Percentiles rank a stretch among this genome's conserved stretches.
These are phyloP conservation scores for Adansonia rubrostipa DNA, from an alignment of 441 rosid species.

Conservation along the genomic window DNA sequence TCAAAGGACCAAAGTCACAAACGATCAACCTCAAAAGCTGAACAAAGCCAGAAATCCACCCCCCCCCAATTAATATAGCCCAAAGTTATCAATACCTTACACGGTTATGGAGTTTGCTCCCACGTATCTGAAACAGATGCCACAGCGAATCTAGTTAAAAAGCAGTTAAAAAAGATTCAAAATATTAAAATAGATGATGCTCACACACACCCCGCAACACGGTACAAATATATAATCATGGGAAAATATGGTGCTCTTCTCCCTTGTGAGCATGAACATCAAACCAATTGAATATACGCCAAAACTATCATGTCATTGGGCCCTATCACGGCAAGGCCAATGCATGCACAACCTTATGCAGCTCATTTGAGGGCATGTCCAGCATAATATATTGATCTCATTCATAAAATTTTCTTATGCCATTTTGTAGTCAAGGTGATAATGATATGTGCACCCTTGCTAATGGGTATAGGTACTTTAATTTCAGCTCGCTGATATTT, in stretches of 20 bases:
- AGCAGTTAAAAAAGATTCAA: neutral
- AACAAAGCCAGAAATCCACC: conserved; percentile 7
- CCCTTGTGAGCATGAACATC: conserved; percentile 7
- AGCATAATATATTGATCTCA: conserved; percentile 1
- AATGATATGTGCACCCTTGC: neutral
- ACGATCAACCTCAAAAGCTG: neutral
- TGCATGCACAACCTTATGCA: neutral
- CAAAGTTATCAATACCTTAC: conserved; percentile 65
- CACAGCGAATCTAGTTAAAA: conserved; percentile 24
- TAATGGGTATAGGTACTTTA: neutral
- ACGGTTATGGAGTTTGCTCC: conserved; percentile 92
- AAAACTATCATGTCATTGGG: neutral
- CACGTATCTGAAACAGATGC: conserved; percentile 71
- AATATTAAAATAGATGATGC: neutral
- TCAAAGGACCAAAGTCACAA: neutral
- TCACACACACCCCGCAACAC: neutral
- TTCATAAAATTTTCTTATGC: conserved; percentile 14
- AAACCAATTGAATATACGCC: neutral
- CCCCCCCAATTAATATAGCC: neutral
- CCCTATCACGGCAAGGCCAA: conserved; percentile 8
- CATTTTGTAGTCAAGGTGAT: neutral
- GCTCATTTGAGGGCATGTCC: neutral
- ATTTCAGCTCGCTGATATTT: conserved; percentile 4
- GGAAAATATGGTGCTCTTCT: neutral
- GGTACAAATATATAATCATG: neutral